phyloP scores from a whole-genome alignment of 2,329 filamentous ascomycete species.

The Aspergillus hiratsukae region DNA sequence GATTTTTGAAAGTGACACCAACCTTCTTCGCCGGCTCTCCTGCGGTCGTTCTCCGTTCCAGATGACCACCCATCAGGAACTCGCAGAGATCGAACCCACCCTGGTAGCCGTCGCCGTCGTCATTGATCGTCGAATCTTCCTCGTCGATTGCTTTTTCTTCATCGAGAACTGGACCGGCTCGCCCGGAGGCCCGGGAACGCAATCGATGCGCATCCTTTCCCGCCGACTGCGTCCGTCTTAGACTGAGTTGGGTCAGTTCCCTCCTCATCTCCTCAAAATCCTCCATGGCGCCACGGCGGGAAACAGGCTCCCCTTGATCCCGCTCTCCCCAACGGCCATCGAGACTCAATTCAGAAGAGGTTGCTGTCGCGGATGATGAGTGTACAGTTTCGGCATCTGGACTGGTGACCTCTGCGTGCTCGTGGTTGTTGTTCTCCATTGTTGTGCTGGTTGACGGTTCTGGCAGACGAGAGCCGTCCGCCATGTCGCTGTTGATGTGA shows the following conservation, averaged over 20 bases:
- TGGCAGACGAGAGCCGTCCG: conserved; percentile 7
- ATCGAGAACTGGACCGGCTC: conserved; percentile 27
- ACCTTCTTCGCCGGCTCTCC: conserved; percentile 69
- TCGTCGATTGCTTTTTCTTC: conserved; percentile 48
- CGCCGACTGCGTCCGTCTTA: conserved; percentile 32
- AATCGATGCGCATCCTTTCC: conserved; percentile 24
- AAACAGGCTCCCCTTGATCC: conserved; percentile 52
- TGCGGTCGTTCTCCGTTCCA: conserved; percentile 64
- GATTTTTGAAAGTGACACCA: conserved; percentile 70
- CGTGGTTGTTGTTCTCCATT: conserved; percentile 1
- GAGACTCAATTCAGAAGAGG: conserved; percentile 10
- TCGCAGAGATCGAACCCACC: conserved; percentile 61
- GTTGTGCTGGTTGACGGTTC: conserved; percentile 6
- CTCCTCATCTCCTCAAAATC: conserved; percentile 56
- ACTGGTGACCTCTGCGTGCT: background rate
- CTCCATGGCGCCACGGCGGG: conserved; percentile 52
- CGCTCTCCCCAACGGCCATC: conserved; percentile 61
- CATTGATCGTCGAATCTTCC: conserved; percentile 13
- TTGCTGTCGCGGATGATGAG: background rate
- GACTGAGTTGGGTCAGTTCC: conserved; percentile 52
- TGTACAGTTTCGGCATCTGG: background rate
- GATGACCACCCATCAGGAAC: conserved; percentile 70
- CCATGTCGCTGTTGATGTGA: conserved; percentile 4
- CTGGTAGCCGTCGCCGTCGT: conserved; percentile 19
- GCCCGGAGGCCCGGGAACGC: conserved; percentile 19